phyloP scores from a whole-genome alignment of 441 rosid genomes.

The Populus trichocarpa region DNA sequence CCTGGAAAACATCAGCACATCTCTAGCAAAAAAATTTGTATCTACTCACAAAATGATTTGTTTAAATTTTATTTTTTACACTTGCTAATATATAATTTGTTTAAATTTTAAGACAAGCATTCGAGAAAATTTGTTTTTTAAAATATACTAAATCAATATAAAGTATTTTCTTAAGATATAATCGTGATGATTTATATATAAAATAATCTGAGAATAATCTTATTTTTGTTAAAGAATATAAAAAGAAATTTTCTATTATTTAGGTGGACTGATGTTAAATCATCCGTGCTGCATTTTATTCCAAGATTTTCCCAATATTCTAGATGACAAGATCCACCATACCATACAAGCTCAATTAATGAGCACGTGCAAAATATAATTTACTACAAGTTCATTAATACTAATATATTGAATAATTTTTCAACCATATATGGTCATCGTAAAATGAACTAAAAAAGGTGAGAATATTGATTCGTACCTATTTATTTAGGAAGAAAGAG shows the following conservation, averaged over 20 bases:
- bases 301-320: slow-evolving; percentile 1
- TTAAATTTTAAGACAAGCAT: no score
- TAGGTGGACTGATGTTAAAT: not conserved
- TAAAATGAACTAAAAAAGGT: not conserved
- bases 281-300: not conserved
- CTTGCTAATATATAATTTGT: no score
- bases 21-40: no score
- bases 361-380: not conserved
- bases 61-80: no score
- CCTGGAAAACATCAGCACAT: no score
- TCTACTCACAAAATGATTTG: no score
- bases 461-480: not conserved
- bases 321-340: not conserved
- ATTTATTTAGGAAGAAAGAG: not conserved
- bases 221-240: not conserved
- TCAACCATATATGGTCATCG: not conserved
- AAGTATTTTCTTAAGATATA: no score
- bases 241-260: not conserved
- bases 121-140: no score
- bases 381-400: not conserved
- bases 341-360: not conserved
- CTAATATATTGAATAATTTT: not conserved
- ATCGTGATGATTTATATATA: no score
- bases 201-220: no score
- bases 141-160: no score